Conservation (phyloP, 1,284 basidiomycete species). For the Meira miltonrushii region DNA sequence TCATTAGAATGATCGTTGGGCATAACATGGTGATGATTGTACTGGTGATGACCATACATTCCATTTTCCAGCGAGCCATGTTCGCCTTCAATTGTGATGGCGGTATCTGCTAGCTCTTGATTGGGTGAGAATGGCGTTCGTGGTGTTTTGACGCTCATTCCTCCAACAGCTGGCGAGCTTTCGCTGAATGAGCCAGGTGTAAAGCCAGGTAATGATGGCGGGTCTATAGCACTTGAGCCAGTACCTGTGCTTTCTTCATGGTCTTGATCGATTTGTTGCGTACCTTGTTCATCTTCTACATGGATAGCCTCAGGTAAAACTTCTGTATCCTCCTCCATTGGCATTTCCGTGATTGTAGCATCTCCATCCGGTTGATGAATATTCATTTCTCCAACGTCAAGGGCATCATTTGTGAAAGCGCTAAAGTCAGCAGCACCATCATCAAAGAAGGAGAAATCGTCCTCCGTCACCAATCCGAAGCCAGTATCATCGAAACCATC, state of each 20-base stretch:
- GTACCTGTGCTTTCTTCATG: neutral
- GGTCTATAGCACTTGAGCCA: slow-evolving; percentile 25
- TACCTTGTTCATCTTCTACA: neutral
- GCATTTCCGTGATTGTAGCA: too few species aligned
- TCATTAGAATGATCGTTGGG: neutral
- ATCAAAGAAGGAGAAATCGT: slow-evolving; percentile 48
- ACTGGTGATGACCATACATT: neutral
- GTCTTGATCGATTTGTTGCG: neutral
- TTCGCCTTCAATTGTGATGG: slow-evolving; percentile 22
- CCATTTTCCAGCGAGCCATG: neutral
- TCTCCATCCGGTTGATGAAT: too few species aligned
- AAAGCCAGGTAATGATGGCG: slow-evolving; percentile 40
- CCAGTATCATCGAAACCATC: slow-evolving; percentile 18
- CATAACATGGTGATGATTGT: neutral
- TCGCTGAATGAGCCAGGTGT: slow-evolving; percentile 40
- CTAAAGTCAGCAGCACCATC: slow-evolving; percentile 17
- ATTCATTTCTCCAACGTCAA: too few species aligned
- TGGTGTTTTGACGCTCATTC: slow-evolving; percentile 32
- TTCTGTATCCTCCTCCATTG: too few species aligned
- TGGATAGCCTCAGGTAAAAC: too few species aligned
- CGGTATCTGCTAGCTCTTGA: slow-evolving; percentile 26
- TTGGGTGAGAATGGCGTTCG: slow-evolving; percentile 38
- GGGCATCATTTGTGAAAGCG: neutral
- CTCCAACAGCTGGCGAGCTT: slow-evolving; percentile 40
- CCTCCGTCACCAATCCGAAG: slow-evolving; percentile 40